These are phyloP conservation scores for Aspergillus eucalypticola DNA, from an alignment of 2,329 filamentous ascomycete species.

Conservation along the genomic window DNA sequence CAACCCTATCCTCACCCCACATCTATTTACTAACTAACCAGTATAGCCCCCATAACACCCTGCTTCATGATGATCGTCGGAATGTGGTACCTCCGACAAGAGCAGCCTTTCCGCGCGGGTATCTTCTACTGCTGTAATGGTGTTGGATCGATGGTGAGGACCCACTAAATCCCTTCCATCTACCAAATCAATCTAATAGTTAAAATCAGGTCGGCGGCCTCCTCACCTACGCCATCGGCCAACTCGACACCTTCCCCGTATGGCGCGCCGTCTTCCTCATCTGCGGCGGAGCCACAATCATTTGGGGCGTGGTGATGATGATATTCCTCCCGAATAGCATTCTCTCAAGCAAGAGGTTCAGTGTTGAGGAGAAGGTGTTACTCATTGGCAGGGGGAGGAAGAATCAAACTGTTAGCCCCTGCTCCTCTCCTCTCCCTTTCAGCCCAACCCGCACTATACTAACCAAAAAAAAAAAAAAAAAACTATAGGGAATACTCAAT, in stretches of 20 bases:
- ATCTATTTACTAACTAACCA: too few species aligned
- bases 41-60: slow-evolving; percentile 46
- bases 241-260: slow-evolving; percentile 44
- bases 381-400: slow-evolving; percentile 40
- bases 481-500: slow-evolving; percentile 46
- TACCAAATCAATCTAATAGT: background rate
- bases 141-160: slow-evolving; percentile 35
- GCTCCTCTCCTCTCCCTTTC: too few species aligned
- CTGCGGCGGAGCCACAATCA: slow-evolving; percentile 47
- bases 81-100: slow-evolving; percentile 52
- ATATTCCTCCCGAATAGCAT: slow-evolving; percentile 49
- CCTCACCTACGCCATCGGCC: slow-evolving; percentile 41
- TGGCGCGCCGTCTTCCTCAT: slow-evolving; percentile 51
- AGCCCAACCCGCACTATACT: too few species aligned
- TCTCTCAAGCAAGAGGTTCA: slow-evolving; percentile 46
- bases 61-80: slow-evolving; percentile 54
- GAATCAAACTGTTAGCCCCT: slow-evolving; percentile 14
- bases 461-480: too few species aligned
- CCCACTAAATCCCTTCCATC: background rate
- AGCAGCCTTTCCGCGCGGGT: slow-evolving; percentile 52
- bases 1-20: too few species aligned
- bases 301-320: slow-evolving; percentile 44
- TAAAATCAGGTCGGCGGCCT: slow-evolving; percentile 22
- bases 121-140: slow-evolving; percentile 47
- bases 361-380: slow-evolving; percentile 46